Percentiles rank a stretch among this genome's conserved stretches.
These are phyloP conservation scores for Tricholoma terreum DNA, from an alignment of 768 basidiomycete species.

Conservation along the genomic window DNA sequence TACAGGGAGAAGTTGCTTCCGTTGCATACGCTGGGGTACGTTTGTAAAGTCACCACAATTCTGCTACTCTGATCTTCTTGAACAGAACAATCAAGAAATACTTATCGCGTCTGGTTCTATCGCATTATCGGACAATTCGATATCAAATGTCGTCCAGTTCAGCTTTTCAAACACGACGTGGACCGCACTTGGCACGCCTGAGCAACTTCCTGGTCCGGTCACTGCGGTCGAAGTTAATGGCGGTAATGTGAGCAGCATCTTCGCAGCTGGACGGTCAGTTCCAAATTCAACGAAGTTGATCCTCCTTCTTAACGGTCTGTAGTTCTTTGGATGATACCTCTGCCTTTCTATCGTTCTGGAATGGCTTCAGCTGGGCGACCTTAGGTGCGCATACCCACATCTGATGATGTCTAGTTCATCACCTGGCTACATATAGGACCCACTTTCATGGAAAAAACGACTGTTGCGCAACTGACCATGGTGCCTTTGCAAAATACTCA, in stretches of 20 bases:
- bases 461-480: conserved; percentile 82
- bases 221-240: conserved; percentile 86
- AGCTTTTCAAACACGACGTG: conserved; percentile 72
- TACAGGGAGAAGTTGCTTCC: conserved; percentile 77
- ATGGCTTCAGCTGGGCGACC: conserved; percentile 73
- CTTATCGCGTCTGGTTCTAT: conserved; percentile 84
- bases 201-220: conserved; percentile 80
- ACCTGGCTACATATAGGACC: conserved; percentile 42
- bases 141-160: conserved; percentile 73
- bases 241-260: conserved; percentile 78
- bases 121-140: conserved; percentile 55
- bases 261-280: conserved; percentile 81
- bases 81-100: conserved; percentile 59
- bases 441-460: conserved; percentile 51
- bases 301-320: conserved; percentile 1
- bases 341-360: conserved; percentile 81
- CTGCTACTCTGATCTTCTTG: conserved; percentile 11
- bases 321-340: conserved; percentile 57
- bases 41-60: conserved; percentile 9
- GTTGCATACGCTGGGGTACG: conserved; percentile 82
- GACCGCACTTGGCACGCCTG: conserved; percentile 58
- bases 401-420: background rate
- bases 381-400: conserved; percentile 44
- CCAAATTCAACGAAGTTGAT: background rate
- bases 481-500: conserved; percentile 87